Evolutionary conservation across 257 asterid species (phyloP), one percentile per base, ranked within the genome.

Genomic region (Asclepias syriaca): DNA sequence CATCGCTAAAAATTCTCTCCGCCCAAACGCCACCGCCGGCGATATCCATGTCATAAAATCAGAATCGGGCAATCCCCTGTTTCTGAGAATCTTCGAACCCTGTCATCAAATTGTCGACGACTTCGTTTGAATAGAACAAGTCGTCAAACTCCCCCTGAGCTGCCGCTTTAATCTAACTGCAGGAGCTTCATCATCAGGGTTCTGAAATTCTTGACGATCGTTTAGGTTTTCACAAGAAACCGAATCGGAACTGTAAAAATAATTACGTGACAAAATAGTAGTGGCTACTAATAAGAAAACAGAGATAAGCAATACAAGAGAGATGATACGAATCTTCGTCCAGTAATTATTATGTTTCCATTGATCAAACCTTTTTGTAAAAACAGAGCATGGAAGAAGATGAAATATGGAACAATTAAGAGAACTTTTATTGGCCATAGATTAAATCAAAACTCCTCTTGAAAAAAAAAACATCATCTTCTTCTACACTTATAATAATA

Each of bases 1-100:
- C 45, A 88, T 6, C 2, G 84, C 82, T 2, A 83, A 75, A 19
- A 87, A 64, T 74, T 86, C 87, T 68, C 90, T 77, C 50, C 72
- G 65, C 0, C 87, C 78, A 43, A 85, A 88, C 0, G 76, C 79
- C 22, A 49, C 72, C 1, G 65, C 66, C 0, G 86, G 74, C 10
- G 79, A 75, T 55, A 79, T 79, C 83, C 83, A 79, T 66, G 77
- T 75, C 68, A 74, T 74, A 79, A 79, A 29, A 79, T 70, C 53
- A 49, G 70, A 71, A 80, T 65, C 21, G 9, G n/a, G 73, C 84
- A 77, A 13, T 34, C 40, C 48, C 22, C 40, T 2, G 24, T 1
- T 43, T 43, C 21, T 5, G 70, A 39, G 24, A 77, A 77, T 2
- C 60, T 5, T 19, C 70, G 64, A 6, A 80, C 54, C 64, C 77